A percentile compares a stretch with the other conserved stretches of the same genome.
Evolutionary conservation across 257 asterid genomes (phyloP).

Genomic region (Solanum virginianum): DNA sequence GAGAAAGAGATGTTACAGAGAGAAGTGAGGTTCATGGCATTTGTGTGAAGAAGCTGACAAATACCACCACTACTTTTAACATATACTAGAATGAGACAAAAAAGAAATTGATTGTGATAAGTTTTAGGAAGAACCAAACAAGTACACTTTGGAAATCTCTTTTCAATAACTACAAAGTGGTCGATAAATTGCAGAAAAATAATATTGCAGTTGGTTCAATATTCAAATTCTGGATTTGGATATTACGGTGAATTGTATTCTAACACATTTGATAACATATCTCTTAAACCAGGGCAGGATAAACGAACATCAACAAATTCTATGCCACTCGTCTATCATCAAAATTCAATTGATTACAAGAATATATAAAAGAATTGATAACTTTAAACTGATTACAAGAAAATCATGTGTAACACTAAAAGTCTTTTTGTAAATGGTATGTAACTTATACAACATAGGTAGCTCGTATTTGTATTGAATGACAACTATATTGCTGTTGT

Average conservation of each 20-base stretch:
- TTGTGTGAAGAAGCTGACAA: not conserved
- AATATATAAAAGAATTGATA: not conserved
- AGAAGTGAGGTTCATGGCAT: slow-evolving; percentile 1
- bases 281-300: not conserved
- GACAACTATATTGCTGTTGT: not conserved
- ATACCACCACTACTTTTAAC: not conserved
- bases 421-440: not conserved
- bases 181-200: too few species aligned
- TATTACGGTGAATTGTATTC: too few species aligned
- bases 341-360: slow-evolving; percentile 1
- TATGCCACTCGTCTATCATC: not conserved
- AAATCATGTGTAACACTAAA: not conserved
- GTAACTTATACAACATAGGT: not conserved
- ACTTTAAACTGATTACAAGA: not conserved
- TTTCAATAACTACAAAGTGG: too few species aligned
- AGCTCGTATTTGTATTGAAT: not conserved
- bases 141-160: too few species aligned
- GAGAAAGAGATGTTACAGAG: not conserved
- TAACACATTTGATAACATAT: too few species aligned
- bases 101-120: not conserved
- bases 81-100: not conserved
- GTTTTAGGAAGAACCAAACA: not conserved
- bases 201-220: too few species aligned
- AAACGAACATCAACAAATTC: not conserved
- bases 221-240: not conserved